Evolutionary conservation across 2,329 filamentous ascomycete genomes (phyloP).

Genomic region (Neonectria punicea): DNA sequence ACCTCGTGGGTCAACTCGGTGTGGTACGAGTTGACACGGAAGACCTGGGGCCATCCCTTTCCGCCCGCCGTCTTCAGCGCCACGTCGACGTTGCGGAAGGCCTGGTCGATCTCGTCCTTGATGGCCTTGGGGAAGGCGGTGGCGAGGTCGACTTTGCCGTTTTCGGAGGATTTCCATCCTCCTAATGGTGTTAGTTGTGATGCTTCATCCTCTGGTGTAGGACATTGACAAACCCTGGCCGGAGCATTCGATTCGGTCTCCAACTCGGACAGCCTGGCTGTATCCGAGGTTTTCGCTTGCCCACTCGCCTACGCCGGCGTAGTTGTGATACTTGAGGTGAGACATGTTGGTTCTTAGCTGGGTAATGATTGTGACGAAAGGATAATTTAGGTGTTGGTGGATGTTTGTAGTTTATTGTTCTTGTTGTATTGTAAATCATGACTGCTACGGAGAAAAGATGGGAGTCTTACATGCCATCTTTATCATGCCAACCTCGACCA

Average conservation of each 20-base stretch:
- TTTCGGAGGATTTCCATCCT: conserved; percentile 40
- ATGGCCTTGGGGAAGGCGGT: conserved; percentile 50
- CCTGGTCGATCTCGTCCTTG: conserved; percentile 57
- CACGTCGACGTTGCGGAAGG: conserved; percentile 65
- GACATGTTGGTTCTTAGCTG: conserved; percentile 37
- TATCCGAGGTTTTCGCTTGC: conserved; percentile 51
- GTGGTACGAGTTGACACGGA: conserved; percentile 57
- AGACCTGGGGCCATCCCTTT: conserved; percentile 64
- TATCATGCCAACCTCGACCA: background rate
- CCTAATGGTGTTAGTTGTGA: conserved; percentile 32
- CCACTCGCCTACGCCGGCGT: conserved; percentile 44
- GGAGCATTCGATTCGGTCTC: conserved; percentile 57
- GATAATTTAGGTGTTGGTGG: background rate
- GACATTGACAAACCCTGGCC: conserved; percentile 53
- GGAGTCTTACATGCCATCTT: background rate
- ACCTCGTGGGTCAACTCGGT: conserved; percentile 52
- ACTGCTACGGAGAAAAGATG: too few species aligned
- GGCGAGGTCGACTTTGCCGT: background rate
- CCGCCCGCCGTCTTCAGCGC: conserved; percentile 61
- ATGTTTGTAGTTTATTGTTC: background rate
- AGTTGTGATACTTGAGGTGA: conserved; percentile 43
- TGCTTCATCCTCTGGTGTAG: too few species aligned
- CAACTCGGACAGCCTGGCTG: conserved; percentile 60
- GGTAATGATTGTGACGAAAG: background rate
- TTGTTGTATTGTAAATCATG: background rate